Evolutionary conservation across 1,284 basidiomycete genomes (phyloP).

Genomic region (Marasmius oreades): DNA sequence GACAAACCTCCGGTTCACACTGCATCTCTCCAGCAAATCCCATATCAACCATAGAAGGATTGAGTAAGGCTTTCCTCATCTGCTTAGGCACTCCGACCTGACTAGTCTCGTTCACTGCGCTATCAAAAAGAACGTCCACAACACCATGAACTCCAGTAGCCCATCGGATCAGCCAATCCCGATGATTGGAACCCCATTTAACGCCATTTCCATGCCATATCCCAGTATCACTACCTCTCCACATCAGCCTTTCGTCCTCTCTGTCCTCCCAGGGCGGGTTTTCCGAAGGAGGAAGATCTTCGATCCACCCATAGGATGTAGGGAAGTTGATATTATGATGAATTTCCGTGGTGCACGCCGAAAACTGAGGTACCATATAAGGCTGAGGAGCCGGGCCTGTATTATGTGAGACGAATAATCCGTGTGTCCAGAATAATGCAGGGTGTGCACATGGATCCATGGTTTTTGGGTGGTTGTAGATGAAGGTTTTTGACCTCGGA

Average conservation of each 20-base stretch:
- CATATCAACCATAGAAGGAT: slow-evolving; percentile 53
- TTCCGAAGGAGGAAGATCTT: slow-evolving; percentile 32
- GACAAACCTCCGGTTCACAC: slow-evolving; percentile 32
- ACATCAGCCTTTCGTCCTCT: slow-evolving; percentile 48
- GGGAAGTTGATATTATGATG: slow-evolving; percentile 62
- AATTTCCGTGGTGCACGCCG: slow-evolving; percentile 50
- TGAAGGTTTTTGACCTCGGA: slow-evolving; percentile 42
- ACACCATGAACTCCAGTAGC: slow-evolving; percentile 31
- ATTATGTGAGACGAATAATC: slow-evolving; percentile 53
- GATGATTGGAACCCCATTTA: slow-evolving; percentile 52
- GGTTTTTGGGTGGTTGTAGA: slow-evolving; percentile 43
- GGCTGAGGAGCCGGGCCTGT: slow-evolving; percentile 46
- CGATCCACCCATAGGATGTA: slow-evolving; percentile 41
- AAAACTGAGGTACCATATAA: slow-evolving; percentile 51
- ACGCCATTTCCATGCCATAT: slow-evolving; percentile 41
- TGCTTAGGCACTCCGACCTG: slow-evolving; percentile 41
- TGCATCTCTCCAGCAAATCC: slow-evolving; percentile 51
- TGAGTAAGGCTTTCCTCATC: slow-evolving; percentile 35
- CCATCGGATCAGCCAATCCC: slow-evolving; percentile 31
- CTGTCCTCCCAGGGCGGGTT: slow-evolving; percentile 57
- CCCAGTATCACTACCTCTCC: slow-evolving; percentile 67
- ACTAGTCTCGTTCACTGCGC: slow-evolving; percentile 13
- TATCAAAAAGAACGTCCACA: slow-evolving; percentile 25
- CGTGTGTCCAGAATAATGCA: slow-evolving; percentile 42
- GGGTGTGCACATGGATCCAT: slow-evolving; percentile 68